These are phyloP conservation scores for Fusarium temperatum DNA, from an alignment of 2,329 filamentous ascomycete genomes.

Conservation along the genomic window DNA sequence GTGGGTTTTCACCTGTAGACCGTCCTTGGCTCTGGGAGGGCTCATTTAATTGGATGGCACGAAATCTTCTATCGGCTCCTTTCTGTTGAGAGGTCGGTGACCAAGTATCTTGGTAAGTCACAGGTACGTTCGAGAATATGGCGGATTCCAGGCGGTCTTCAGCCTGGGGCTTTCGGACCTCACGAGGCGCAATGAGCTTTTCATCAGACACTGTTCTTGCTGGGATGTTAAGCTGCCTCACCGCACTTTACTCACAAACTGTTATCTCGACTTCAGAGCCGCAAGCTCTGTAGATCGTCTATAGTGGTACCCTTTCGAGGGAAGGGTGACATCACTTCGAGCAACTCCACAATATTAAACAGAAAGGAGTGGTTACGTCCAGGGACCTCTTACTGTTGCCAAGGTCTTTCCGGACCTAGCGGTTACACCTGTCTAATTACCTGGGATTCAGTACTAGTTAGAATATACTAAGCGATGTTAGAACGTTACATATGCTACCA, in stretches of 20 bases:
- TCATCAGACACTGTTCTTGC: neutral
- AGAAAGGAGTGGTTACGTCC: neutral
- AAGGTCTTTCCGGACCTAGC: neutral
- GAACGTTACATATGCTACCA: neutral
- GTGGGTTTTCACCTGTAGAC: neutral
- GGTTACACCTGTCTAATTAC: neutral
- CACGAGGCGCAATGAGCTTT: neutral
- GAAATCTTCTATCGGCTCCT: neutral
- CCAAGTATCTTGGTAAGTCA: slow-evolving; percentile 4
- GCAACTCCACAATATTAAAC: neutral
- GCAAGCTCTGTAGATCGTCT: neutral
- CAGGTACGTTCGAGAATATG: neutral
- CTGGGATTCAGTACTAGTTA: neutral
- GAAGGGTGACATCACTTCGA: neutral
- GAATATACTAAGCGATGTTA: neutral
- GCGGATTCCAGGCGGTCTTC: neutral
- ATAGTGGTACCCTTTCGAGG: neutral
- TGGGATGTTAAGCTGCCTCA: neutral
- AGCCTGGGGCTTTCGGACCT: neutral
- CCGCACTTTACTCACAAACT: neutral
- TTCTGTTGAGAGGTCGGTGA: neutral
- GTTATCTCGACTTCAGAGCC: neutral
- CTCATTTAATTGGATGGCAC: neutral
- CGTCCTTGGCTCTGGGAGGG: neutral
- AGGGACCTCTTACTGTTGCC: neutral